These are phyloP conservation scores for Pichiaceae sp. DNA, from an alignment of 1,139 yeast species.

Conservation along the genomic window DNA sequence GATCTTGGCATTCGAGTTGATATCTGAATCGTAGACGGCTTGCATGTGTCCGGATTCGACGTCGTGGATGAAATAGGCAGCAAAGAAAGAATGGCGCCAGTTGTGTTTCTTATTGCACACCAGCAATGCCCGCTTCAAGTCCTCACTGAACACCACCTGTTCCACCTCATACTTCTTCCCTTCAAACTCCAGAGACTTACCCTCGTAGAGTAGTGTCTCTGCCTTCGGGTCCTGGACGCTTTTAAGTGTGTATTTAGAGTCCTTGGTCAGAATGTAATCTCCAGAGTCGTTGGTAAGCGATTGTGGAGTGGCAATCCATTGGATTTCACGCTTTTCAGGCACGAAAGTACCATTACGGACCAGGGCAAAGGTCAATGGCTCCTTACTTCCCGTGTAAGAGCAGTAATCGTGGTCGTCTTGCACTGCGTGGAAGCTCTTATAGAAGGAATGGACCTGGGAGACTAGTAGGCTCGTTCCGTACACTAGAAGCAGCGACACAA, in stretches of 20 bases:
- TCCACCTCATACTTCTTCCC: conserved; percentile 39
- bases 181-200: conserved; percentile 34
- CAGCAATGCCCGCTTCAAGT: conserved; percentile 47
- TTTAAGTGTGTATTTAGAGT: conserved; percentile 32
- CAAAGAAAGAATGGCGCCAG: conserved; percentile 49
- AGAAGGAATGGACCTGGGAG: conserved; percentile 8
- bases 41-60: conserved; percentile 22
- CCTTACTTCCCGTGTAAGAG: conserved; percentile 4
- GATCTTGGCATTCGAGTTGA: conserved; percentile 19
- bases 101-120: conserved; percentile 40
- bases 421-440: conserved; percentile 3
- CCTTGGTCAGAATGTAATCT: conserved; percentile 38
- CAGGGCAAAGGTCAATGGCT: conserved; percentile 27
- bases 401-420: neutral
- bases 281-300: conserved; percentile 38
- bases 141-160: conserved; percentile 53
- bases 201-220: conserved; percentile 39
- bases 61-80: conserved; percentile 39
- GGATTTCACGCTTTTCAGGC: conserved; percentile 44
- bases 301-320: conserved; percentile 56
- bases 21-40: conserved; percentile 25
- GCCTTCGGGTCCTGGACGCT: conserved; percentile 43
- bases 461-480: conserved; percentile 10
- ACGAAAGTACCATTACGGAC: conserved; percentile 43
- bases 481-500: conserved; percentile 4